phyloP scores from a whole-genome alignment of 1,284 basidiomycete species.

The Apiotrichum veenhuisii region DNA sequence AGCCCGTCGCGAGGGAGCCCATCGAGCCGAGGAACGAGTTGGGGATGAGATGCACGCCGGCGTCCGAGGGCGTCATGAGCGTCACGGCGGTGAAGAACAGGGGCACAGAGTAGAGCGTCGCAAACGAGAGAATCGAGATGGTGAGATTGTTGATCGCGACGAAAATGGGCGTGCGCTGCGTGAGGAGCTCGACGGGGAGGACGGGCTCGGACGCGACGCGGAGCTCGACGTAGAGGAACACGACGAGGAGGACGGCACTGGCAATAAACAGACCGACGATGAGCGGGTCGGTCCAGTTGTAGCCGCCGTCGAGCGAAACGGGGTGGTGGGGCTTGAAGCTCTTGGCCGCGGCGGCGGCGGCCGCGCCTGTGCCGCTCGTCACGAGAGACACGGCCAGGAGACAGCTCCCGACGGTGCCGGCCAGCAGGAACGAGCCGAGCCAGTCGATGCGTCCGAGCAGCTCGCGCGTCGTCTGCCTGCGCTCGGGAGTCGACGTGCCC shows the following conservation, averaged over 20 bases:
- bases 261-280: conserved; percentile 63
- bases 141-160: conserved; percentile 73
- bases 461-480: conserved; percentile 58
- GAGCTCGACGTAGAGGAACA: conserved; percentile 71
- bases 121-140: conserved; percentile 63
- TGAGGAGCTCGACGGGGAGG: conserved; percentile 74
- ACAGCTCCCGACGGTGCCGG: conserved; percentile 66
- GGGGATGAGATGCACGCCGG: conserved; percentile 79
- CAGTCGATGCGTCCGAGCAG: conserved; percentile 77
- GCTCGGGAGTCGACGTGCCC: conserved; percentile 59
- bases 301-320: background rate
- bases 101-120: conserved; percentile 80
- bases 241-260: conserved; percentile 56
- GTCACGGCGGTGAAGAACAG: conserved; percentile 84
- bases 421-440: conserved; percentile 72
- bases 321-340: background rate
- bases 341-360: conserved; percentile 12
- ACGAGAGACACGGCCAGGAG: conserved; percentile 73
- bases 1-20: conserved; percentile 79
- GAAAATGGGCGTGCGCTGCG: conserved; percentile 63
- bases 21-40: conserved; percentile 77
- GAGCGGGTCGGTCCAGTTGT: conserved; percentile 62
- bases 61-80: conserved; percentile 63
- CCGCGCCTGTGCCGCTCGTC: conserved; percentile 51
- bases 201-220: conserved; percentile 71